Conservation (phyloP, 345 rosid genomes). For the Excoecaria agallocha region DNA sequence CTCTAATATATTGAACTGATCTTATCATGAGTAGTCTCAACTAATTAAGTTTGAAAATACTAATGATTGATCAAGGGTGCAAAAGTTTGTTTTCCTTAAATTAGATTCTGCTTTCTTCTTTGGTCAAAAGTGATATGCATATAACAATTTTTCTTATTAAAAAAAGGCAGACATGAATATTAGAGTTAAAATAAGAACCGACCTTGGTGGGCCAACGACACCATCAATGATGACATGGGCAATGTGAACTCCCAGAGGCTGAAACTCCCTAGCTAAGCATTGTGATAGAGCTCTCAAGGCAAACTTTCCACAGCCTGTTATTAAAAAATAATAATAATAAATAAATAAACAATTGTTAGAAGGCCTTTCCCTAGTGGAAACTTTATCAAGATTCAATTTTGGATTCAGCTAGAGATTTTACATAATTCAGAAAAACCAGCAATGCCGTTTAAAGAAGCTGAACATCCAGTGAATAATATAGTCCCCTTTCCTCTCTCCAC, state of each 20-base stretch:
- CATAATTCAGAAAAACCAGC: constrained; percentile 89
- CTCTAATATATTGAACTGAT: too few relatives aligned
- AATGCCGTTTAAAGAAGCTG: constrained; percentile 78
- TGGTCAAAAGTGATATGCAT: too few relatives aligned
- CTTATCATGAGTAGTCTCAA: too few relatives aligned
- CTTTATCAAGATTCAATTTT: background rate
- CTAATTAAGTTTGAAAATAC: too few relatives aligned
- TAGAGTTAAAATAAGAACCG: background rate
- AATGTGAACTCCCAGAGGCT: constrained; percentile 74
- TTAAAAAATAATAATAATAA: too few relatives aligned
- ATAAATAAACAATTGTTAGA: too few relatives aligned
- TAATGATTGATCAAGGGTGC: too few relatives aligned
- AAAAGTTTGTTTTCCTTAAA: too few relatives aligned
- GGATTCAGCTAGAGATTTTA: constrained; percentile 26
- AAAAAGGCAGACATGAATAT: background rate
- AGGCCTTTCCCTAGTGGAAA: background rate
- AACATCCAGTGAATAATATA: constrained; percentile 86
- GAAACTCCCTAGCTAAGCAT: constrained; percentile 79
- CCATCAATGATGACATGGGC: constrained; percentile 89
- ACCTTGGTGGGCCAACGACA: constrained; percentile 74
- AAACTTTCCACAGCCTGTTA: constrained; percentile 84
- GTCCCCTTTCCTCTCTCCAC: constrained; percentile 89
- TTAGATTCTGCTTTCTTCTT: background rate
- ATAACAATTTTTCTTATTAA: background rate
- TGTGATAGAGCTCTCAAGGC: constrained; percentile 83